These are phyloP conservation scores for Aspergillus indologenus DNA, from an alignment of 495 filamentous ascomycete genomes.

Conservation along the genomic window DNA sequence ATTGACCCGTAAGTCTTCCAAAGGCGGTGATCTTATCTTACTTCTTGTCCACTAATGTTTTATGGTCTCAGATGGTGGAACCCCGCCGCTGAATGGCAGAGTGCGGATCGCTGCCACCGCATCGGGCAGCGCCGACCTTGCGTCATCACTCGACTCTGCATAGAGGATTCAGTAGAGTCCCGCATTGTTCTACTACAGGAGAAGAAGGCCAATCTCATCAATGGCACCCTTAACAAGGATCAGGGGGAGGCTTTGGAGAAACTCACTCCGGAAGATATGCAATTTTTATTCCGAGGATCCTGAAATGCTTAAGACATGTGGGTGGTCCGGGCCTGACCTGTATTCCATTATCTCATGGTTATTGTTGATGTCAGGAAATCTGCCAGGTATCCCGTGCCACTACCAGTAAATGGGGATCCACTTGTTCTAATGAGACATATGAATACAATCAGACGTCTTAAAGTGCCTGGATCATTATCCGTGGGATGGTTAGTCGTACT, in stretches of 20 bases:
- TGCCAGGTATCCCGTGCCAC: not conserved
- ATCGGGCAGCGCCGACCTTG: slow-evolving; percentile 93
- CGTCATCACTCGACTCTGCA: slow-evolving; percentile 88
- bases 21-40: not conserved
- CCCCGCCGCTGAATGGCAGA: slow-evolving; percentile 95
- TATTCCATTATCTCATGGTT: not conserved
- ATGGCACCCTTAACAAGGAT: slow-evolving; percentile 91
- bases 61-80: slow-evolving; percentile 80
- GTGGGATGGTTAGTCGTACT: not conserved
- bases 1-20: slow-evolving; percentile 74
- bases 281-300: slow-evolving; percentile 86
- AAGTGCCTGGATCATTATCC: not conserved
- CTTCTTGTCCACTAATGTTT: slow-evolving; percentile 1
- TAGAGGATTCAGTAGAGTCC: slow-evolving; percentile 93
- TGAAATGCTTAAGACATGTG: slow-evolving; percentile 11
- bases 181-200: slow-evolving; percentile 93
- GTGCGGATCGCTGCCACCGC: slow-evolving; percentile 92
- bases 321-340: not conserved
- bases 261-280: slow-evolving; percentile 83
- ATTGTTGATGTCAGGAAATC: not conserved
- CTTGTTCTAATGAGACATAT: no score
- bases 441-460: no score
- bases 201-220: slow-evolving; percentile 96
- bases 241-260: slow-evolving; percentile 78
- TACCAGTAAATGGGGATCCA: not conserved